A percentile compares a stretch with the other conserved stretches of the same genome.
These are phyloP conservation scores for Mrakia blollopis DNA, from an alignment of 768 basidiomycete species.

Conservation along the genomic window DNA sequence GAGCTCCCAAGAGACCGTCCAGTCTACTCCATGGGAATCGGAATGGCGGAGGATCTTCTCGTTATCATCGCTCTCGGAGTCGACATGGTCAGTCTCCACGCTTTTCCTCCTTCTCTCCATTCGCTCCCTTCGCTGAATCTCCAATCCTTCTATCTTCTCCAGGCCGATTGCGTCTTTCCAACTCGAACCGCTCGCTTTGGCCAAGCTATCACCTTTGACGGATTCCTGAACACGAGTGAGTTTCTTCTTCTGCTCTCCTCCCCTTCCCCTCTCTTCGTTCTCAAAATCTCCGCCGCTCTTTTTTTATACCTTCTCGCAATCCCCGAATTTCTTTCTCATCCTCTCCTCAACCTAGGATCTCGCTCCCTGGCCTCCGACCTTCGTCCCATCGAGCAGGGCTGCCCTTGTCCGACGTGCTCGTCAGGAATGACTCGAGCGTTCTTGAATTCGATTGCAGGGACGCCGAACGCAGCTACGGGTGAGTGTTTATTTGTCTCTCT, in stretches of 20 bases:
- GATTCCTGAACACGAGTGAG: slow-evolving; percentile 77
- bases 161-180: slow-evolving; percentile 92
- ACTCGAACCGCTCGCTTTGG: slow-evolving; percentile 89
- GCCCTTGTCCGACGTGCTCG: slow-evolving; percentile 81
- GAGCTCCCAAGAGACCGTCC: slow-evolving; percentile 63
- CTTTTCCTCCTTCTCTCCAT: slow-evolving; percentile 1
- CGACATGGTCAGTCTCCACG: slow-evolving; percentile 64
- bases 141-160: neutral
- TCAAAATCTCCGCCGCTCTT: neutral
- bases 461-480: slow-evolving; percentile 81
- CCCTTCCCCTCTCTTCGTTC: neutral
- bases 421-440: slow-evolving; percentile 64
- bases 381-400: slow-evolving; percentile 63
- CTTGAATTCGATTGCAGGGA: slow-evolving; percentile 67
- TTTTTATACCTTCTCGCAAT: too few species aligned
- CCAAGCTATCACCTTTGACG: slow-evolving; percentile 73
- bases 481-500: too few species aligned
- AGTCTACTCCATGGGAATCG: slow-evolving; percentile 81
- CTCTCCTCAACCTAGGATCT: neutral
- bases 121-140: neutral
- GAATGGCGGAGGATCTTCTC: slow-evolving; percentile 86
- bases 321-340: too few species aligned
- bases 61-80: slow-evolving; percentile 88
- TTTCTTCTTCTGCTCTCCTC: slow-evolving; percentile 2
- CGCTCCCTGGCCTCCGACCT: slow-evolving; percentile 63